Evolutionary conservation across 2,329 filamentous ascomycete genomes (phyloP), one percentile per base, ranked within the genome.

Genomic region (Cladophialophora psammophila): DNA sequence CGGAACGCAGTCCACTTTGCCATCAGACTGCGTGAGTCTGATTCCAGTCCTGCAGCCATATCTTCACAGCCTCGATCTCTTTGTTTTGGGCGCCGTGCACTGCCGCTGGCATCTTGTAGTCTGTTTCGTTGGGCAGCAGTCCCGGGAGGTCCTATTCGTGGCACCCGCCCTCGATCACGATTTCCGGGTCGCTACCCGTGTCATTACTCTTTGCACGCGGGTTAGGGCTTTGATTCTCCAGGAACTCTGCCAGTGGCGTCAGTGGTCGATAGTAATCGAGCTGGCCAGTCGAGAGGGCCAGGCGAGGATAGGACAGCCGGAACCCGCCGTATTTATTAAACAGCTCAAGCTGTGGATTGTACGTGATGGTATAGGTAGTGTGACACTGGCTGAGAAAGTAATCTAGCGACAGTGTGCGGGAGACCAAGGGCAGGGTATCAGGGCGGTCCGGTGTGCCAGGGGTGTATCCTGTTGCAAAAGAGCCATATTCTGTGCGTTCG

Each of bases 261-360:
- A 90, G 90, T 0, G 87, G 86, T n/a, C 90, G 86, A 93, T 92
- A 96, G 0, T 92, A 92, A 74, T 96, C 93, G 63, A 87, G 86
- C 69, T 91, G 86, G 31, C 92, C 92, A 67, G 93, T 92, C 48
- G 96, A 82, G 56, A 91, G 85, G 2, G 93, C 93, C 0, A 96
- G 85, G 1, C 92, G 89, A 0, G 89, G 86, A 75, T 92, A 93
- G 57, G 85, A 85, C 72, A 95, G 89, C 75, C 86, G 80, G 77
- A 88, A 91, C 9, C 88, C 90, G 50, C 93, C 93, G 70, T 91
- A 90, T 74, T 90, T 88, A 82, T 95, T 94, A 77, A 95, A 88
- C 0, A 82, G 81, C 1, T 87, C 82, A 0, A 90, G 79, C 59
- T 93, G 82, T 0, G 92, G 85, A 0, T 85, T 85, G 0, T 80